Percentiles rank a stretch among this genome's conserved stretches.
Conservation (phyloP, 495 filamentous ascomycete species). For the Bathelium albidoporum region DNA sequence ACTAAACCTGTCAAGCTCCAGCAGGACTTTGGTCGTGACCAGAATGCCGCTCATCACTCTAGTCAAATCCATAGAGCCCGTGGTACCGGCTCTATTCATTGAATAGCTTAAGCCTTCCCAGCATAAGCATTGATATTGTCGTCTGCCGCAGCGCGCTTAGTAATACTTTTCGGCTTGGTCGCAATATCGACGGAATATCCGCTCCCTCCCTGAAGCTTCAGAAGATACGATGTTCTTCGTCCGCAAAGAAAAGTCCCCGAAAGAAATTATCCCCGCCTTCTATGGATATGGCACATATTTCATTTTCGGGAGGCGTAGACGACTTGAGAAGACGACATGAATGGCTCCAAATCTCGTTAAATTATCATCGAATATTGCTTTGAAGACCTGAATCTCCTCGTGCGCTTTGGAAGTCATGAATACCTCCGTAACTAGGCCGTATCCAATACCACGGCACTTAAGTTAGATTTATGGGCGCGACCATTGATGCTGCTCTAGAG, state of each 20-base stretch:
- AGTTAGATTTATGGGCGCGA: not conserved
- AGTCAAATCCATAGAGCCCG: conserved; percentile 47
- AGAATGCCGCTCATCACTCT: conserved; percentile 49
- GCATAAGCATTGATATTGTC: conserved; percentile 45
- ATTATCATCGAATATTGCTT: conserved; percentile 51
- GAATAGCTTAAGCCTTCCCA: conserved; percentile 30
- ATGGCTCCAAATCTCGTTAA: conserved; percentile 50
- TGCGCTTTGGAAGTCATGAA: conserved; percentile 57
- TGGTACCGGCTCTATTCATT: conserved; percentile 38
- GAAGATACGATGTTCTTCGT: conserved; percentile 54
- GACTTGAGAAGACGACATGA: conserved; percentile 41
- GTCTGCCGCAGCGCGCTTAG: conserved; percentile 54
- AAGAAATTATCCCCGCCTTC: conserved; percentile 40
- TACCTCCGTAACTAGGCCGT: conserved; percentile 29
- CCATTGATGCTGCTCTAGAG: not conserved
- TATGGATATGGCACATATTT: conserved; percentile 53
- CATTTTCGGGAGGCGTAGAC: conserved; percentile 56
- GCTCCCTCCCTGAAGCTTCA: conserved; percentile 49
- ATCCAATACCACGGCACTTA: not conserved
- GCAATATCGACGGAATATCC: conserved; percentile 37
- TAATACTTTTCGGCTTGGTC: conserved; percentile 45
- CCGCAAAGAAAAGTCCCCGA: conserved; percentile 47
- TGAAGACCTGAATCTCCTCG: conserved; percentile 40
- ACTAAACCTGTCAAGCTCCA: conserved; percentile 28
- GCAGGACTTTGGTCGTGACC: conserved; percentile 50